A percentile compares a stretch with the other conserved stretches of the same genome.
Evolutionary conservation across 2,329 filamentous ascomycete species (phyloP).

Genomic region (Cercospora sp.): DNA sequence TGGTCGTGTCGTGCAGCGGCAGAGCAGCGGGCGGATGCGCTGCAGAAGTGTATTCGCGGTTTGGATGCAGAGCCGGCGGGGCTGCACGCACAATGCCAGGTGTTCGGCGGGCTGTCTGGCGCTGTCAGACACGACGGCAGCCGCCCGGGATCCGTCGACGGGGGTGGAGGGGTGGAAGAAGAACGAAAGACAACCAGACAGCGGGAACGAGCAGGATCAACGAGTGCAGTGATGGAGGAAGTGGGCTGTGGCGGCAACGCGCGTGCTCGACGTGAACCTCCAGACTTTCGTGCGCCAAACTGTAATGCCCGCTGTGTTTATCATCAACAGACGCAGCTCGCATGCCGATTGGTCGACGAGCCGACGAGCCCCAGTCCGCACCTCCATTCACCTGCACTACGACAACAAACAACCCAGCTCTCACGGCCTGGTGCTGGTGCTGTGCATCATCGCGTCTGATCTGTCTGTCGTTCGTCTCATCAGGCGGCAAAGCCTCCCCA

Average conservation of each 20-base stretch:
- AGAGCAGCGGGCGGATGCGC: not conserved
- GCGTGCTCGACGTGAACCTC: conserved; percentile 2
- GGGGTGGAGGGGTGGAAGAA: not conserved
- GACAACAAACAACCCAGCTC: not conserved
- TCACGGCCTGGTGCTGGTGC: not conserved
- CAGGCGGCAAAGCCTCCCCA: not conserved
- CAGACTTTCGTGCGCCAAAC: not conserved
- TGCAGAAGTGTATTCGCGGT: conserved; percentile 2
- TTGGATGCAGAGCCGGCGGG: not conserved
- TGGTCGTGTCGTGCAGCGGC: conserved; percentile 3
- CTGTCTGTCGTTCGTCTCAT: not conserved
- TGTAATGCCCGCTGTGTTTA: not conserved
- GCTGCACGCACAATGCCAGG: not conserved
- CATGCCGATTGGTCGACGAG: not conserved
- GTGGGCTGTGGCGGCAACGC: not conserved
- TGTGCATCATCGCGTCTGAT: not conserved
- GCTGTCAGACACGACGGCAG: not conserved
- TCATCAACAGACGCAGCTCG: not conserved
- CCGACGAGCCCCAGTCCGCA: not conserved
- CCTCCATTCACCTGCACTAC: not conserved
- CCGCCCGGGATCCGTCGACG: not conserved
- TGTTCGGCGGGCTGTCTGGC: not conserved
- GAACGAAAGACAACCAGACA: not conserved
- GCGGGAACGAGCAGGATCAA: not conserved
- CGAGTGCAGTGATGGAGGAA: not conserved